phyloP scores from a whole-genome alignment of 805 yeast species.

The Candida vaughaniae region DNA sequence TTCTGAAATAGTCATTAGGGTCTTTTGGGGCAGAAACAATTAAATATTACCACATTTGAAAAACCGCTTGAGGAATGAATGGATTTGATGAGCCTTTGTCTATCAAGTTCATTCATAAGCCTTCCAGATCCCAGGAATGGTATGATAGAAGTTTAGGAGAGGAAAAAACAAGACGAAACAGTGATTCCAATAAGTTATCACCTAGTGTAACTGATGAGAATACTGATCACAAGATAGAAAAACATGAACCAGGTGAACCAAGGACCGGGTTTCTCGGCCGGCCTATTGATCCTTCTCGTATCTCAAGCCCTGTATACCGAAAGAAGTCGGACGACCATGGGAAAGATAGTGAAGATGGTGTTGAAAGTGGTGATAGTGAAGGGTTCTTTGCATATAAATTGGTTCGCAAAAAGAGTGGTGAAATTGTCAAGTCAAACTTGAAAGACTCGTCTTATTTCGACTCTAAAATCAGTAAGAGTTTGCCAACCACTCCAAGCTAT shows the following conservation, averaged over 20 bases:
- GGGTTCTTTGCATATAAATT: slow-evolving; percentile 24
- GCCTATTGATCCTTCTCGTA: neutral
- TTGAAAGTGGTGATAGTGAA: slow-evolving; percentile 1
- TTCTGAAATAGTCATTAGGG: too few species aligned
- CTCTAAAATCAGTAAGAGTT: slow-evolving; percentile 27
- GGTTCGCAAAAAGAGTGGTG: slow-evolving; percentile 87
- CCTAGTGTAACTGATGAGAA: neutral
- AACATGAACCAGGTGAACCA: too few species aligned
- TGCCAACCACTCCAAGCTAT: slow-evolving; percentile 55
- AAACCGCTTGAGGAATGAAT: slow-evolving; percentile 3
- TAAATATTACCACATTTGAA: too few species aligned
- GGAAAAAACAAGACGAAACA: slow-evolving; percentile 7
- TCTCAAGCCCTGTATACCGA: slow-evolving; percentile 38
- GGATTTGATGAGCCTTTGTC: slow-evolving; percentile 20
- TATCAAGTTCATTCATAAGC: slow-evolving; percentile 39
- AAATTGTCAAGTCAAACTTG: slow-evolving; percentile 72
- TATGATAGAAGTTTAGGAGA: slow-evolving; percentile 17
- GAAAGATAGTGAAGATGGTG: slow-evolving; percentile 5
- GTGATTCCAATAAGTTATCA: slow-evolving; percentile 2
- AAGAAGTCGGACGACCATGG: slow-evolving; percentile 17
- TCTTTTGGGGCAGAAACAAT: too few species aligned
- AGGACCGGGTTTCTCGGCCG: neutral
- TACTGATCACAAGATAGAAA: too few species aligned
- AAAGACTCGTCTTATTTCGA: slow-evolving; percentile 44
- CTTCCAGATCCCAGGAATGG: slow-evolving; percentile 31